Base-by-base conservation (phyloP, 148 eudicot species). In the Beta vulgaris region DNA sequence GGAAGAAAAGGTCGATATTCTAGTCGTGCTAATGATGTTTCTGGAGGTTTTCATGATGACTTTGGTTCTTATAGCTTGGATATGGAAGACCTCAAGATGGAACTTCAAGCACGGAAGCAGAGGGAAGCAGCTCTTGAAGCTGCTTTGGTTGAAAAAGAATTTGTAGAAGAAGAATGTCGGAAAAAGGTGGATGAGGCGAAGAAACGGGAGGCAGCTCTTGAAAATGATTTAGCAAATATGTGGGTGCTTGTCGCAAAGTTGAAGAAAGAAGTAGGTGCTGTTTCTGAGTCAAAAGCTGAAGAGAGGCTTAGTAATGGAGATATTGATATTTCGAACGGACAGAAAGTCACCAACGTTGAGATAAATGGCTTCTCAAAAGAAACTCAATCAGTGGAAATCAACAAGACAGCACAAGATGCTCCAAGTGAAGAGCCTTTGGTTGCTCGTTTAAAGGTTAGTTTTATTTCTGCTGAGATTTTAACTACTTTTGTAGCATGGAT, bases 201-300 rank as follows among this genome's bases (percentile, higher is more conserved):
- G 90, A 90, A 77, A 77, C 85, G 88, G 51, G 97, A 95, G 83
- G 83, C 88, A 23, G 83, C 91, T 72, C 81, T 95, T 69, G 99
- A 95, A 84, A 95, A 91, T 75, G 99, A 95, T 86, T 80, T 95
- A 68, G 97, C 99, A 44, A 92, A 95, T 73, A 95, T 92, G 97
- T 95, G 99, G 99, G 93, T 92, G 79, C 94, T 95, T 79, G 99
- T 95, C 70, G 97, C 99, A 65, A 93, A 89, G 87, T 79, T 95
- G 81, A 95, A 92, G 87, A 92, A 89, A 82, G 98, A 92, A 37
- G 88, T 77, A 42, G 84, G 81, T 60, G 78, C 74, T 31, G 64
- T 70, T 36, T 74, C 82, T 15, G 97, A 83, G 74, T 36, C 82
- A 21, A 74, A 78, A 77, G 32, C 46, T 18, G 82, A 82, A 59